phyloP scores from a whole-genome alignment of 768 basidiomycete species.

The Auricularia sp. region DNA sequence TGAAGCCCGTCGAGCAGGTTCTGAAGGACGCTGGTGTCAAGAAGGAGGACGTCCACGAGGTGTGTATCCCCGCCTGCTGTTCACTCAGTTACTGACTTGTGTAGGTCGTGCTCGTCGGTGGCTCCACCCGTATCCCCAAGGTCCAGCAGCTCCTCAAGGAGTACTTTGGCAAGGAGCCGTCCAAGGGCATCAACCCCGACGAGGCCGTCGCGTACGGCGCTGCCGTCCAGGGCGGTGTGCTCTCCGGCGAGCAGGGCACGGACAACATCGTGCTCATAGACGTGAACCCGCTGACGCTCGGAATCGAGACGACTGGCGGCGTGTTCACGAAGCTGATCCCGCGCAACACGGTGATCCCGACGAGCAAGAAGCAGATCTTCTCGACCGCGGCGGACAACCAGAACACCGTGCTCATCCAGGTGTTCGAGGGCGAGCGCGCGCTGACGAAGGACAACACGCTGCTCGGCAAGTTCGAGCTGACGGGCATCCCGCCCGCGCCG shows the following conservation, averaged over 20 bases:
- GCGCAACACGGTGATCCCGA: conserved; percentile 97
- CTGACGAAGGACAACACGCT: conserved; percentile 98
- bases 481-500: conserved; percentile 86
- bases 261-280: conserved; percentile 91
- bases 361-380: conserved; percentile 79
- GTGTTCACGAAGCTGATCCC: conserved; percentile 97
- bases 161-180: conserved; percentile 96
- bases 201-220: conserved; percentile 99
- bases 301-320: conserved; percentile 98
- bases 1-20: conserved; percentile 99
- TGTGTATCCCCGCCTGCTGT: conserved; percentile 19
- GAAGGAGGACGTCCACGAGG: conserved; percentile 94
- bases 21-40: conserved; percentile 96
- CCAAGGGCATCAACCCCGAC: conserved; percentile 98
- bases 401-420: conserved; percentile 84
- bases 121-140: conserved; percentile 99
- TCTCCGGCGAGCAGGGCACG: conserved; percentile 87
- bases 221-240: conserved; percentile 96
- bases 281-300: conserved; percentile 92
- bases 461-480: conserved; percentile 93
- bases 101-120: conserved; percentile 83
- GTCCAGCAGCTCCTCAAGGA: conserved; percentile 98
- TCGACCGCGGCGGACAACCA: conserved; percentile 17
- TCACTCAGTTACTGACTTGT: not conserved
- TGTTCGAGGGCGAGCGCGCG: conserved; percentile 94